phyloP scores from a whole-genome alignment of 2,329 filamentous ascomycete species.

The Apiospora saccharicola region DNA sequence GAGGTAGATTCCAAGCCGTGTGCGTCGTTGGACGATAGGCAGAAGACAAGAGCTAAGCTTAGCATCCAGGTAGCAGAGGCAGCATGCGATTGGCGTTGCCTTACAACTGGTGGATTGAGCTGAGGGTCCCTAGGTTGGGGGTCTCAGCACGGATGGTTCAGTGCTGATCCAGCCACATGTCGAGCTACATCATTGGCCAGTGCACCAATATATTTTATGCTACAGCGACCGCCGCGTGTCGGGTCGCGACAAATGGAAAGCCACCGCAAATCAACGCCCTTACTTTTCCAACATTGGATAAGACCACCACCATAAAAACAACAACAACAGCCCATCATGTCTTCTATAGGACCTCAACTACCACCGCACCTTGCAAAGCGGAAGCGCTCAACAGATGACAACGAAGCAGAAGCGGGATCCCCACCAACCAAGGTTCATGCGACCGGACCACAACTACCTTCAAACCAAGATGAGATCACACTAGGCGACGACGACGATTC shows the following conservation, averaged over 20 bases:
- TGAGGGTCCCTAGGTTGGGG: slow-evolving; percentile 12
- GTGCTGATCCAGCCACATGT: slow-evolving; percentile 16
- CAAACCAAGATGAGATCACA: slow-evolving; percentile 58
- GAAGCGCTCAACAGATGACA: slow-evolving; percentile 59
- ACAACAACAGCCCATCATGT: slow-evolving; percentile 54
- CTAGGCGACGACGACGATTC: slow-evolving; percentile 48
- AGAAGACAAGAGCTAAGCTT: slow-evolving; percentile 19
- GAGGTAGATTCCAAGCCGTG: background rate
- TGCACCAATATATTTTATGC: slow-evolving; percentile 6
- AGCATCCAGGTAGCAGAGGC: slow-evolving; percentile 14
- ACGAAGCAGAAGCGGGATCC: slow-evolving; percentile 46
- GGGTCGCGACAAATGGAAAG: background rate
- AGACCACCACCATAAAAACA: background rate
- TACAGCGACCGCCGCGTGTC: background rate
- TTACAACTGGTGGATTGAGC: slow-evolving; percentile 13
- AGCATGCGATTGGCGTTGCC: slow-evolving; percentile 11
- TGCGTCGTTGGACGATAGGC: slow-evolving; percentile 1
- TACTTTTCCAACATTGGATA: background rate
- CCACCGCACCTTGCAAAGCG: slow-evolving; percentile 72
- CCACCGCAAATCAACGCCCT: background rate
- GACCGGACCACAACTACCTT: slow-evolving; percentile 49
- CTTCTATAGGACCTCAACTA: slow-evolving; percentile 73
- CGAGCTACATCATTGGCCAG: slow-evolving; percentile 29
- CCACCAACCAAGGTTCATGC: slow-evolving; percentile 54
- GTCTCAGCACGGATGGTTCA: slow-evolving; percentile 6